phyloP scores from a whole-genome alignment of 129 eudicot genomes.

The Tanacetum coccineum region DNA sequence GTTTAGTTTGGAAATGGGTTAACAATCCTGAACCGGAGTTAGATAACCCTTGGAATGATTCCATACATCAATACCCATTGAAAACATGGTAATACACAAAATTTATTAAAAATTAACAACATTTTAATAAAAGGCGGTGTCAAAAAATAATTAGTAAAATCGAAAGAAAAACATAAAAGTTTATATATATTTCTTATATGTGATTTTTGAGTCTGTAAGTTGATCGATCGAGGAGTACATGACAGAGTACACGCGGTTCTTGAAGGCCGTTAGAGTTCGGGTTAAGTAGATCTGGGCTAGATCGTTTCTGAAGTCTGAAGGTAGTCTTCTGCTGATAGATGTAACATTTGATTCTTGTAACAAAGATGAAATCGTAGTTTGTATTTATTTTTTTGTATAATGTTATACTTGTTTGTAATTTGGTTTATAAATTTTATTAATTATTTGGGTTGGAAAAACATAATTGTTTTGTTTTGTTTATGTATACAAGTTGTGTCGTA shows the following conservation, averaged over 20 bases:
- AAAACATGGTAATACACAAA: slow-evolving; percentile 29
- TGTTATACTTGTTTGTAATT: no score
- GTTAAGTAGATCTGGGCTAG: background rate
- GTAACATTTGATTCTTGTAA: no score
- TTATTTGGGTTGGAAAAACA: no score
- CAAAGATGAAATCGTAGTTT: no score
- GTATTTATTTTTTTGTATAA: no score
- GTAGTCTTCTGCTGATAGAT: no score
- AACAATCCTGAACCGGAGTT: slow-evolving; percentile 33
- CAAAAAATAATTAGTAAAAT: background rate
- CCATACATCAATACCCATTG: slow-evolving; percentile 55
- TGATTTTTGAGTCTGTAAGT: background rate
- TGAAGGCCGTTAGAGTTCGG: background rate
- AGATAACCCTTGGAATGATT: slow-evolving; percentile 82
- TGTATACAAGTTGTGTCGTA: no score
- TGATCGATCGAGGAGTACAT: no score
- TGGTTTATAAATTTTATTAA: no score
- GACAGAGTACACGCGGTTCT: background rate
- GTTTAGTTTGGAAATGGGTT: slow-evolving; percentile 75
- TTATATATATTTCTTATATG: background rate
- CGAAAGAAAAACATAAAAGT: background rate
- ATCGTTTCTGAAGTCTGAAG: no score
- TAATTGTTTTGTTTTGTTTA: no score
- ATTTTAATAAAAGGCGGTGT: background rate
- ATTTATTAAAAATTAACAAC: background rate